Evolutionary conservation across 192 early-diverging fungal genomes (phyloP), one percentile per base, ranked within the genome.

Genomic region (Podila minutissima): DNA sequence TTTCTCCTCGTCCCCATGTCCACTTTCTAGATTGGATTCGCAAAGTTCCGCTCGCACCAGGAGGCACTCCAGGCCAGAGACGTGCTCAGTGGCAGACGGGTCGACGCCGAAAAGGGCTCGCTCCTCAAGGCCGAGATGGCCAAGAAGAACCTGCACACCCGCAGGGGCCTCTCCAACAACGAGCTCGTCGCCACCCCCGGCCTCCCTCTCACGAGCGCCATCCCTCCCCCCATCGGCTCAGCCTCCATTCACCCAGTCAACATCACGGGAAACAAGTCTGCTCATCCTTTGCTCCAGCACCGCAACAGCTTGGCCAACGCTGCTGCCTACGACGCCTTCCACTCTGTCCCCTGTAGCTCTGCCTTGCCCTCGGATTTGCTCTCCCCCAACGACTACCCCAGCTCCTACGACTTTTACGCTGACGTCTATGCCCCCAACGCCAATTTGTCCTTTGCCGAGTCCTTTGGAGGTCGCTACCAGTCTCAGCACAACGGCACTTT

Each of bases 81-180:
- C 71, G 85, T 95, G 29, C 88, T 99, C 63, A 94, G 89, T n/a
- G 97, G 97, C 1, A 88, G 94, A 68, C 95, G 94, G 72, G 92
- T 97, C 31, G 97, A 98, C 79, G 92, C 93, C 11, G 95, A 98
- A 68, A 89, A 90, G 58, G 94, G 94, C 73, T 89, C 88, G 50
- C 82, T 93, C 31, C 90, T 99, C 49, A 99, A 99, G 84, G 98
- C 97, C 1, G 97, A 99, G 75, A 96, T 99, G 94, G 98, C 98
- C 38, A 98, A 98, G 78, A 99, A 98, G 88, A 98, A 99, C 75
- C 88, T 99, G 63, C 95, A 97, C 85, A 96, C 94, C 62, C 95
- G 94, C 71, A 91, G 96, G 59, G 94, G 93, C 7, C 82, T 91
- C 38, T 92, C 92, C 31, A 90, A 83, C 58, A 85, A 81, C 50